Conservation (phyloP, 2,329 filamentous ascomycete species). For the Colletotrichum salicis region DNA sequence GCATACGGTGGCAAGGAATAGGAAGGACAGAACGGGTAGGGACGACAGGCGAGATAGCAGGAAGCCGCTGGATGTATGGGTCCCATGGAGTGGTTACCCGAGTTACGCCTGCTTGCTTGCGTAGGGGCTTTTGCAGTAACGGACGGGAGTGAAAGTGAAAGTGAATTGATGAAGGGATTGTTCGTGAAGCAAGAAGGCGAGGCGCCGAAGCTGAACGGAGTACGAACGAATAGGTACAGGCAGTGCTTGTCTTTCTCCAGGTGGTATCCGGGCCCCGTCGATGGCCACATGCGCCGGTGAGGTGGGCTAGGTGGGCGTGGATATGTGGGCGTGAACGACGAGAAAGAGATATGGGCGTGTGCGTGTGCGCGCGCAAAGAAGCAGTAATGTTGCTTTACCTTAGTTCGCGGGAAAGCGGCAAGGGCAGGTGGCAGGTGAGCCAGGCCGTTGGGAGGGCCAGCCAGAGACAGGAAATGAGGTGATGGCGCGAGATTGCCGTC, state of each 20-base stretch:
- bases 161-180: not conserved
- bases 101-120: conserved; percentile 11
- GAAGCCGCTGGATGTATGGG: conserved; percentile 25
- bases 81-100: conserved; percentile 27
- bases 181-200: not conserved
- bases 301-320: conserved; percentile 4
- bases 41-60: conserved; percentile 17
- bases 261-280: not conserved
- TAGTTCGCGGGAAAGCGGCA: conserved; percentile 23
- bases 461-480: conserved; percentile 8
- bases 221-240: not conserved
- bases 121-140: conserved; percentile 9
- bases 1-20: conserved; percentile 17
- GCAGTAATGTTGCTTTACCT: not conserved
- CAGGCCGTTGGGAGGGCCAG: conserved; percentile 21
- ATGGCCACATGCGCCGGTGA: conserved; percentile 1
- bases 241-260: not conserved
- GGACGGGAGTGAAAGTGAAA: not conserved
- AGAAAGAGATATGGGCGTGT: conserved; percentile 1
- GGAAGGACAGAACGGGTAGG: conserved; percentile 10
- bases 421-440: conserved; percentile 26
- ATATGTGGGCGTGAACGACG: not conserved
- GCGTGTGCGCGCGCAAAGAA: conserved; percentile 11
- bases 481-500: conserved; percentile 20
- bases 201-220: not conserved